Percentiles rank a stretch among this genome's conserved stretches.
Conservation (phyloP, 495 filamentous ascomycete genomes). For the Cryomyces antarcticus region DNA sequence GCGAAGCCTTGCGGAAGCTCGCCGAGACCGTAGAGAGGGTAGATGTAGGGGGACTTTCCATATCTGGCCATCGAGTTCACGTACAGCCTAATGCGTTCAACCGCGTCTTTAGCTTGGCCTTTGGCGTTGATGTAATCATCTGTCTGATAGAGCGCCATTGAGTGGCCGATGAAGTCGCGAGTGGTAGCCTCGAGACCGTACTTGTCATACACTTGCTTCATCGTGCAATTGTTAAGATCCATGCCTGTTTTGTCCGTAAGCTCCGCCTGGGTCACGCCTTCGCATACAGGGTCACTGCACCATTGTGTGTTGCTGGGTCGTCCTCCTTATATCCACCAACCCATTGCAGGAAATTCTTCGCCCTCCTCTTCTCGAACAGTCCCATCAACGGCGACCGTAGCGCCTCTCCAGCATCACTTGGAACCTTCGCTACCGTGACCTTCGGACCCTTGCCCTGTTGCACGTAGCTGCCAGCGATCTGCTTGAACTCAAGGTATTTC, state of each 20-base stretch:
- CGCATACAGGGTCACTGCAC: conserved; percentile 24
- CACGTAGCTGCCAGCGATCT: conserved; percentile 93
- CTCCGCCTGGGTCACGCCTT: not conserved
- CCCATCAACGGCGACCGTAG: conserved; percentile 88
- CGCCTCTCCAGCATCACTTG: conserved; percentile 80
- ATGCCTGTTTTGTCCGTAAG: conserved; percentile 36
- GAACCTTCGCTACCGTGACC: conserved; percentile 89
- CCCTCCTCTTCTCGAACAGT: conserved; percentile 88
- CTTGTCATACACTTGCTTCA: conserved; percentile 96
- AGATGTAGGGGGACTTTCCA: conserved; percentile 98
- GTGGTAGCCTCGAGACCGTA: conserved; percentile 84
- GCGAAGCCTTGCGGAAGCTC: conserved; percentile 98
- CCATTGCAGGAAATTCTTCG: conserved; percentile 95
- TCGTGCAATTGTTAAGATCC: conserved; percentile 55
- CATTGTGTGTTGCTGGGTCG: conserved; percentile 71
- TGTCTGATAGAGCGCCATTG: conserved; percentile 86
- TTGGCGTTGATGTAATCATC: conserved; percentile 62
- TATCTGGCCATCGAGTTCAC: conserved; percentile 96
- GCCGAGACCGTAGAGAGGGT: conserved; percentile 90
- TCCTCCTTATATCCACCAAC: conserved; percentile 75
- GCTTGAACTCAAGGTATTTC: conserved; percentile 93
- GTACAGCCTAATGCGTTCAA: conserved; percentile 85
- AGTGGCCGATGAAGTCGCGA: conserved; percentile 90
- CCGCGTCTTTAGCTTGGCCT: conserved; percentile 64
- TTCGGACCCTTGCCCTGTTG: conserved; percentile 65